Evolutionary conservation across 768 basidiomycete genomes (phyloP).

Genomic region (Gelatoporia subvermispora): DNA sequence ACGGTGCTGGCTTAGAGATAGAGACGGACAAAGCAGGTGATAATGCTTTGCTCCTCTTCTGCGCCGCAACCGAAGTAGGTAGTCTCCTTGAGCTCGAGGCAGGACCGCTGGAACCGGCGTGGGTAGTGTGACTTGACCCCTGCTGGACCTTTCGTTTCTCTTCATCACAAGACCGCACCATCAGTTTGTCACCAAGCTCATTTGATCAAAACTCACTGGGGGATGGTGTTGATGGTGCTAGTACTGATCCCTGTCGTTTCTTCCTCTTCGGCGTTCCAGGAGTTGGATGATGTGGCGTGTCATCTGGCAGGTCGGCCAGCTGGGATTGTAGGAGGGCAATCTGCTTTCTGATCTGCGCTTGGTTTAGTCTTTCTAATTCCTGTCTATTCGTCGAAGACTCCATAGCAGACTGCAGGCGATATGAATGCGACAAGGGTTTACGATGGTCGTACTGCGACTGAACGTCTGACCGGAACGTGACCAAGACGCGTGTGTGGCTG

Average conservation of each 20-base stretch:
- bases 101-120: background rate
- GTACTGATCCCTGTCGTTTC: constrained; percentile 30
- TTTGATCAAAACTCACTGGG: constrained; percentile 45
- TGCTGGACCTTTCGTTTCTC: constrained; percentile 44
- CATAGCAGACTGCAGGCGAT: constrained; percentile 1
- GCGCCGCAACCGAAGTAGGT: background rate
- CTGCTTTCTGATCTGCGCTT: constrained; percentile 47
- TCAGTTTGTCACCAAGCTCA: background rate
- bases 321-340: constrained; percentile 56
- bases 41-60: background rate
- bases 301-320: constrained; percentile 31
- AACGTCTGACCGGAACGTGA: background rate
- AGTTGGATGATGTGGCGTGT: constrained; percentile 2
- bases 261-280: constrained; percentile 47
- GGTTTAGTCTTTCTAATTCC: constrained; percentile 20
- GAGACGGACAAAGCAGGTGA: background rate
- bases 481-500: background rate
- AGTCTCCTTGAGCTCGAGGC: background rate
- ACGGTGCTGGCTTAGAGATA: constrained; percentile 38
- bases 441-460: background rate
- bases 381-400: constrained; percentile 11
- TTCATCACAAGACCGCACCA: constrained; percentile 3
- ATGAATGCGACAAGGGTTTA: no score
- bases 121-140: background rate
- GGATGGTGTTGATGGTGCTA: constrained; percentile 61